These are phyloP conservation scores for Xanthoconium stramineum DNA, from an alignment of 768 basidiomycete genomes.

Conservation along the genomic window DNA sequence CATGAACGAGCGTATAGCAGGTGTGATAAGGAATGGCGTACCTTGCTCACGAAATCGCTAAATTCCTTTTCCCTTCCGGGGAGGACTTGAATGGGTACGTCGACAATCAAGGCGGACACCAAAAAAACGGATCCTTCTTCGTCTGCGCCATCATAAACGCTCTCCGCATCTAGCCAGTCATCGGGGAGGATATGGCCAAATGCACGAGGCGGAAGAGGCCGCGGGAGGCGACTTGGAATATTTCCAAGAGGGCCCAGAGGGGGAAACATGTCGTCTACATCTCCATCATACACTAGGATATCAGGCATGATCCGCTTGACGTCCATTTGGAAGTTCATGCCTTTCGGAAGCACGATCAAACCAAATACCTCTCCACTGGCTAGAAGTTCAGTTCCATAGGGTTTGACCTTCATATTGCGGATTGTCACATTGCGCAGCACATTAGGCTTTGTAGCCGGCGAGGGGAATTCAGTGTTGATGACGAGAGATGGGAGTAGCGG, in stretches of 20 bases:
- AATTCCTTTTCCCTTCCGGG: constrained; percentile 78
- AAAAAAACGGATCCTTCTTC: constrained; percentile 53
- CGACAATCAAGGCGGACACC: constrained; percentile 63
- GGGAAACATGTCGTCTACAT: constrained; percentile 38
- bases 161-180: constrained; percentile 56
- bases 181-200: constrained; percentile 74
- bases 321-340: constrained; percentile 62
- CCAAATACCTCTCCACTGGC: constrained; percentile 71
- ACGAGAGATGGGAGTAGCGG: constrained; percentile 52
- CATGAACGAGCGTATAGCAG: not conserved
- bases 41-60: constrained; percentile 75
- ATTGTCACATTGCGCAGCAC: constrained; percentile 73
- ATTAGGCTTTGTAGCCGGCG: constrained; percentile 58
- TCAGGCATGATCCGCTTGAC: constrained; percentile 70
- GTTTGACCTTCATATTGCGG: constrained; percentile 68
- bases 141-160: constrained; percentile 41
- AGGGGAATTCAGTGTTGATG: constrained; percentile 55
- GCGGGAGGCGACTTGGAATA: constrained; percentile 49
- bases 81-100: constrained; percentile 74
- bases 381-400: constrained; percentile 45
- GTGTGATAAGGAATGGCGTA: constrained; percentile 23
- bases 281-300: constrained; percentile 75
- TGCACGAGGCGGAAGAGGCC: constrained; percentile 67
- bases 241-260: constrained; percentile 17
- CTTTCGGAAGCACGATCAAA: constrained; percentile 62